phyloP scores from a whole-genome alignment of 768 basidiomycete species.

The Mycena indigotica region DNA sequence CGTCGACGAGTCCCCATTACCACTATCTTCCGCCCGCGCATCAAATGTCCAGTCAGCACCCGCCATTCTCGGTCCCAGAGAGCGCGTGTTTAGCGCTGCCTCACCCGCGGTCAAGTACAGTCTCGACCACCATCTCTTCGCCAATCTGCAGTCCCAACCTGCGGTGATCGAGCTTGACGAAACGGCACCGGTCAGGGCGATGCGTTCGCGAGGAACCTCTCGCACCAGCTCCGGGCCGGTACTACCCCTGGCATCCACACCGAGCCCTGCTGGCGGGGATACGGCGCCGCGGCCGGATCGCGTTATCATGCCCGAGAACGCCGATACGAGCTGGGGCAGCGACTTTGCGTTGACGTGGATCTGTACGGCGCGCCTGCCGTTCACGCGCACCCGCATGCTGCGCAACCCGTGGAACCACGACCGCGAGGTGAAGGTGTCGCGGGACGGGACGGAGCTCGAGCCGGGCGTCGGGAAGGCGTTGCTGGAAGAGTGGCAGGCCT shows the following conservation, averaged over 20 bases:
- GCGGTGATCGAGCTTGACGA: slow-evolving; percentile 33
- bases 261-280: background rate
- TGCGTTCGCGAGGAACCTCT: background rate
- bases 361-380: slow-evolving; percentile 68
- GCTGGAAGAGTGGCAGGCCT: slow-evolving; percentile 38
- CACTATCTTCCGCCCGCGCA: slow-evolving; percentile 11
- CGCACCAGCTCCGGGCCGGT: background rate
- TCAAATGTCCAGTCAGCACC: slow-evolving; percentile 49
- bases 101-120: slow-evolving; percentile 33
- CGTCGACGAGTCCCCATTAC: slow-evolving; percentile 5
- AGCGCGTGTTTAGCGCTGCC: slow-evolving; percentile 33
- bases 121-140: slow-evolving; percentile 33
- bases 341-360: slow-evolving; percentile 87
- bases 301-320: no score
- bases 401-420: slow-evolving; percentile 94
- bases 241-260: slow-evolving; percentile 11
- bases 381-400: slow-evolving; percentile 73
- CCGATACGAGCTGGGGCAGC: slow-evolving; percentile 76
- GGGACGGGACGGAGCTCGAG: slow-evolving; percentile 93
- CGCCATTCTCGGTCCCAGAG: slow-evolving; percentile 46
- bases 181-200: slow-evolving; percentile 28
- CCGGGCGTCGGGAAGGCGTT: slow-evolving; percentile 69
- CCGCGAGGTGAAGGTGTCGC: slow-evolving; percentile 75
- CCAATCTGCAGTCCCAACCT: background rate
- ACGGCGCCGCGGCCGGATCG: slow-evolving; percentile 22